phyloP scores from a whole-genome alignment of 2,329 filamentous ascomycete genomes.

The Clonostachys sp. region DNA sequence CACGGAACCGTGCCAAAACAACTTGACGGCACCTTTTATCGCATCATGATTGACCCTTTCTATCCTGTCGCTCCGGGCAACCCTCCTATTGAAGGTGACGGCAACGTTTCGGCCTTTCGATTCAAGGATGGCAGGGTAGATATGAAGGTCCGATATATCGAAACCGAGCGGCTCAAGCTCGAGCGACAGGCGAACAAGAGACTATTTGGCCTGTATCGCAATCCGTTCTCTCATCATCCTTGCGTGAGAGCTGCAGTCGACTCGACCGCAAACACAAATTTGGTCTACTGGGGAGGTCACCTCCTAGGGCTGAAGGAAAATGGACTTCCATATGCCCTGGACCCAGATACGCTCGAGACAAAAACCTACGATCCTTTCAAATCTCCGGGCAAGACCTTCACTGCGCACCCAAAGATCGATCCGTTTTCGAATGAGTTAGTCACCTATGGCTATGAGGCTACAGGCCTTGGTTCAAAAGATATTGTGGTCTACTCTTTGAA shows the following conservation, averaged over 20 bases:
- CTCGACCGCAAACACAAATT: conserved; percentile 41
- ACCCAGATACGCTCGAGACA: conserved; percentile 32
- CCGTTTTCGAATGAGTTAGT: conserved; percentile 30
- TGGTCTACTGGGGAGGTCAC: conserved; percentile 41
- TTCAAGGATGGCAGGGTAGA: conserved; percentile 23
- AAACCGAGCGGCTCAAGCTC: conserved; percentile 30
- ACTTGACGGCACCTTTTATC: conserved; percentile 15
- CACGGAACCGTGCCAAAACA: conserved; percentile 10
- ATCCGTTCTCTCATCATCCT: conserved; percentile 26
- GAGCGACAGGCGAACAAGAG: conserved; percentile 28
- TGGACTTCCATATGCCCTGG: conserved; percentile 32
- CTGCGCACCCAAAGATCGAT: conserved; percentile 35
- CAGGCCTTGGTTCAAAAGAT: conserved; percentile 11
- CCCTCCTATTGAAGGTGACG: conserved; percentile 31
- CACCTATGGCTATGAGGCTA: conserved; percentile 33
- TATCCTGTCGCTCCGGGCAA: conserved; percentile 22
- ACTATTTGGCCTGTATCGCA: conserved; percentile 29
- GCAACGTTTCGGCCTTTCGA: conserved; percentile 27
- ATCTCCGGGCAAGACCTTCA: conserved; percentile 30
- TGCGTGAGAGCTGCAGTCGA: conserved; percentile 22
- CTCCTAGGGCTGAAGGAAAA: conserved; percentile 44
- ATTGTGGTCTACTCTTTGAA: neutral
- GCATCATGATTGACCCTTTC: conserved; percentile 34
- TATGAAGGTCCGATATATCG: conserved; percentile 28
- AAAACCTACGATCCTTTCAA: conserved; percentile 26